A percentile compares a stretch with the other conserved stretches of the same genome.
Conservation (phyloP, 2,329 filamentous ascomycete genomes). For the Penicillium janthinellum region DNA sequence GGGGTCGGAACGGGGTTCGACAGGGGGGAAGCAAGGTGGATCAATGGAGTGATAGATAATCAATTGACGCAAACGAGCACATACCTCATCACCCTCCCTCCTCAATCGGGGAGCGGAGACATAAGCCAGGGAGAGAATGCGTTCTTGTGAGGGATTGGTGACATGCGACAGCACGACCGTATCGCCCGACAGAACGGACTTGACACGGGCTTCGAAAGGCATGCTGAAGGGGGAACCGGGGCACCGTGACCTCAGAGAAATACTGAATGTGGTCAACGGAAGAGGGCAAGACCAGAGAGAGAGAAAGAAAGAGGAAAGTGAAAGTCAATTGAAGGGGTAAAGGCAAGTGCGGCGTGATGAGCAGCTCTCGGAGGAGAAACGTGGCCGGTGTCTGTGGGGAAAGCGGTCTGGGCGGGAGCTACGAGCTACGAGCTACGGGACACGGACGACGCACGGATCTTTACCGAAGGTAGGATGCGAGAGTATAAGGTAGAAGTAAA, state of each 20-base stretch:
- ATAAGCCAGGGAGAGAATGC: conserved; percentile 86
- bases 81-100: conserved; percentile 83
- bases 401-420: conserved; percentile 30
- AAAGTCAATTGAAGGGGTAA: conserved; percentile 13
- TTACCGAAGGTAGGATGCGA: too few species aligned
- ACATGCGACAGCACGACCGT: conserved; percentile 81
- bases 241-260: conserved; percentile 17
- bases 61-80: conserved; percentile 19
- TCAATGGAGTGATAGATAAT: background rate
- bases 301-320: conserved; percentile 12
- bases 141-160: conserved; percentile 79
- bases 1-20: background rate
- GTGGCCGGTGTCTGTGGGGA: conserved; percentile 35
- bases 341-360: conserved; percentile 14
- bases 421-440: background rate
- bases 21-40: background rate
- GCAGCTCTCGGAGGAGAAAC: conserved; percentile 32
- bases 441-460: conserved; percentile 6
- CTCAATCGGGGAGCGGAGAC: conserved; percentile 84
- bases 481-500: background rate
- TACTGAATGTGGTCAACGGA: conserved; percentile 10
- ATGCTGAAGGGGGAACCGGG: conserved; percentile 29
- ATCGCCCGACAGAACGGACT: conserved; percentile 92
- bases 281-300: conserved; percentile 12
- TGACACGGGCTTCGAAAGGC: conserved; percentile 70